A percentile compares a stretch with the other conserved stretches of the same genome.
phyloP scores from a whole-genome alignment of 1,284 basidiomycete species.

The Schizophyllum amplum region DNA sequence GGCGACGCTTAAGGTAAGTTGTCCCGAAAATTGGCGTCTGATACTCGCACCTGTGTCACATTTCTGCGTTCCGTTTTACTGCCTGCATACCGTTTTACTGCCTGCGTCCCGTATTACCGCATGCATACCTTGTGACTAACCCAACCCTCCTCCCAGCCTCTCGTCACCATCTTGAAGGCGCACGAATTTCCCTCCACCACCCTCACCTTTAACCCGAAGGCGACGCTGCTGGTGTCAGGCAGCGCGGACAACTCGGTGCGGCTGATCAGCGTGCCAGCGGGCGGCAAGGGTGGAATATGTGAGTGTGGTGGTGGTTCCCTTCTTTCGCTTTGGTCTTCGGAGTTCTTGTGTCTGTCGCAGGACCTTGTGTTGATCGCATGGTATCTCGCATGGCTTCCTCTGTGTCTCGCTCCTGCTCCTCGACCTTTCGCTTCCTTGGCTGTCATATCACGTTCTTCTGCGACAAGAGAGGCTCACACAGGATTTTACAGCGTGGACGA shows the following conservation, averaged over 20 bases:
- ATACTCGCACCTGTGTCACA: background rate
- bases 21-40: background rate
- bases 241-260: slow-evolving; percentile 90
- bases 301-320: slow-evolving; percentile 23
- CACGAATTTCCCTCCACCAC: slow-evolving; percentile 95
- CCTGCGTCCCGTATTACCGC: background rate
- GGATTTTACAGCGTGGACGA: slow-evolving; percentile 16
- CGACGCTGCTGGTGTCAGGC: slow-evolving; percentile 80
- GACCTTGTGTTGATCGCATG: no score
- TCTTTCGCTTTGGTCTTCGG: slow-evolving; percentile 26
- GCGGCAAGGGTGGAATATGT: slow-evolving; percentile 15
- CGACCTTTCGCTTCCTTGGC: no score
- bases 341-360: no score
- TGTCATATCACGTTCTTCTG: no score
- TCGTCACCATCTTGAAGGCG: slow-evolving; percentile 83
- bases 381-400: no score
- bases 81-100: background rate
- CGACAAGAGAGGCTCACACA: background rate
- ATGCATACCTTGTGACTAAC: background rate
- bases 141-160: slow-evolving; percentile 44
- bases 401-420: no score
- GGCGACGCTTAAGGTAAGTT: slow-evolving; percentile 66
- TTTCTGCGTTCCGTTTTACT: background rate
- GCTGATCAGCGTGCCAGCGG: slow-evolving; percentile 64
- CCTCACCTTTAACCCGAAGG: slow-evolving; percentile 80